Evolutionary conservation across 2,329 filamentous ascomycete genomes (phyloP), one percentile per base, ranked within the genome.

Genomic region (Hysterium pulicare): DNA sequence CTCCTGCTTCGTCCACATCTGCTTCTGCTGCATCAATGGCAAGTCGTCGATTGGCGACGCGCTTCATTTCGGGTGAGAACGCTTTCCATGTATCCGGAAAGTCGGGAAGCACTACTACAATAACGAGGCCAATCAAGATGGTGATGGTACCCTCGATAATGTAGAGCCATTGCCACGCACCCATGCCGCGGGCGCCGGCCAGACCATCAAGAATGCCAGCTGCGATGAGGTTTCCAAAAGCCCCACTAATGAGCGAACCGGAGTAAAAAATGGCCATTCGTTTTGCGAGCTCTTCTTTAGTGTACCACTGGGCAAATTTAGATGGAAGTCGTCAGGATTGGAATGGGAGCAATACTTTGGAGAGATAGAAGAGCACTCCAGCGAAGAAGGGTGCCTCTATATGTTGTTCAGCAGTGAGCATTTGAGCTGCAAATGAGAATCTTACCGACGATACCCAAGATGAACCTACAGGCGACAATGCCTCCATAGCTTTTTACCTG

Each of bases 151-250:
- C 63, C 45, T 69, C 64, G 35, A 68, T 59, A 40, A 68, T 65
- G 48, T 64, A 66, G 0, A 66, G 57, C 61, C 61, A 69, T 37
- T 55, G 53, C 66, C 66, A 71, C 0, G 61, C 66, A 6, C 50
- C 45, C 3, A 69, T 41, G 1, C 64, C 67, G 7, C 46, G 39
- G 4, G 38, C 23, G 13, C 62, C 58, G 17, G 60, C 57, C 46
- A 71, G 57, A 4, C 70, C 71, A 15, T 61, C 52, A 5, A 74
- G 61, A 22, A 78, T 76, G 3, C 73, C 74, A 3, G 76, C 76
- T 6, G 73, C 75, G 38, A 79, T 75, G 20, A 79, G 64, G 16
- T 72, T 75, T n/a, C 73, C 74, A 50, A 79, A 79, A 2, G 75
- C 75, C 34, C 62, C 72, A 39, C 68, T 69, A 22, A 78, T 66